These are phyloP conservation scores for Gaeumannomyces sp. DNA, from an alignment of 2,329 filamentous ascomycete species.

Conservation along the genomic window DNA sequence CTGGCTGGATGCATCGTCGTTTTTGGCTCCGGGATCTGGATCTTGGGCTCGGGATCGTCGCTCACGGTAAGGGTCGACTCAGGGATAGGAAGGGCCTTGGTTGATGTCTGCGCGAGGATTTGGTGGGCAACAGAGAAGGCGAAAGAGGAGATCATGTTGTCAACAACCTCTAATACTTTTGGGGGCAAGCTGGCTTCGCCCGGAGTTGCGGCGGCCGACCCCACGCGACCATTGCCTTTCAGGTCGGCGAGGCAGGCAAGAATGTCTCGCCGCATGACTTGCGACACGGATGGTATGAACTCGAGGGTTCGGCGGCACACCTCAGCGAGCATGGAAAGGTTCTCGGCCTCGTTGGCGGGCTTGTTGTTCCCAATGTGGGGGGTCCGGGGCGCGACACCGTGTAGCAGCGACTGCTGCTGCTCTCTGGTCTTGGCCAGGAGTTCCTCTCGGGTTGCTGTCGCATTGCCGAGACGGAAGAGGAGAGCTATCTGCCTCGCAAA, in stretches of 20 bases:
- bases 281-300: conserved; percentile 75
- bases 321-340: conserved; percentile 75
- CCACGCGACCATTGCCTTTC: neutral
- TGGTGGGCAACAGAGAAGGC: conserved; percentile 72
- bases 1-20: conserved; percentile 65
- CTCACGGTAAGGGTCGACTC: conserved; percentile 41
- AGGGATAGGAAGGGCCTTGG: conserved; percentile 60
- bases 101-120: conserved; percentile 68
- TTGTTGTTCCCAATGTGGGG: conserved; percentile 33
- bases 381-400: conserved; percentile 48
- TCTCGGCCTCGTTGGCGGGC: conserved; percentile 58
- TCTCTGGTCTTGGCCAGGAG: conserved; percentile 55
- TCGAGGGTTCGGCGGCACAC: conserved; percentile 76
- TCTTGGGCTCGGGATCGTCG: conserved; percentile 51
- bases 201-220: conserved; percentile 14
- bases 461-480: conserved; percentile 76
- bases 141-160: conserved; percentile 73
- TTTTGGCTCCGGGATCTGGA: conserved; percentile 60
- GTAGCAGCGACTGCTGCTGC: conserved; percentile 52
- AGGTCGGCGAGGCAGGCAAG: conserved; percentile 44
- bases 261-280: conserved; percentile 74
- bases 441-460: conserved; percentile 56
- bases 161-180: conserved; percentile 48
- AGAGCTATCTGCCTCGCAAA: conserved; percentile 84
- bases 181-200: conserved; percentile 26